Conservation (phyloP, 2,329 filamentous ascomycete species). For the Cercospora zeae-maydis region DNA sequence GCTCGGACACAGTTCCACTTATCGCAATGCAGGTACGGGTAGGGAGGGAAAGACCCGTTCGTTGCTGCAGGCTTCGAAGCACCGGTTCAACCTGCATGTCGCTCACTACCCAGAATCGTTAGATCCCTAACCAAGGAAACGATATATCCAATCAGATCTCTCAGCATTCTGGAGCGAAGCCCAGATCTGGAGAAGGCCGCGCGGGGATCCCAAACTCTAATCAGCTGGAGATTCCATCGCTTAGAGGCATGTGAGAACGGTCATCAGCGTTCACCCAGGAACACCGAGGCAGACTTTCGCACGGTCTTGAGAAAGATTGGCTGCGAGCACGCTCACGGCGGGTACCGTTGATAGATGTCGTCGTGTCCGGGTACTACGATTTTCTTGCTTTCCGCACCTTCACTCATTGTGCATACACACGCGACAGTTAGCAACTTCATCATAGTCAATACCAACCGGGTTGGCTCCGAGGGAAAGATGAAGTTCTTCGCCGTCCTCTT, state of each 20-base stretch:
- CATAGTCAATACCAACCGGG: background rate
- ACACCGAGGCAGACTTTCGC: constrained; percentile 4
- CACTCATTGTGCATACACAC: constrained; percentile 7
- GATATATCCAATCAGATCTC: background rate
- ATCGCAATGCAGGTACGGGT: constrained; percentile 5
- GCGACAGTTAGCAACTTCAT: background rate
- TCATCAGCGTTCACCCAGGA: background rate
- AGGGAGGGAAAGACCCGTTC: background rate
- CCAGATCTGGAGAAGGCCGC: constrained; percentile 2
- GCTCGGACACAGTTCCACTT: background rate
- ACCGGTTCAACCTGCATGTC: background rate
- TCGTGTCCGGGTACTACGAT: constrained; percentile 4
- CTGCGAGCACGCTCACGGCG: constrained; percentile 9
- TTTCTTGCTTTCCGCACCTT: constrained; percentile 1
- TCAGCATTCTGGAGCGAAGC: background rate
- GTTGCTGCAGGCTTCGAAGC: background rate
- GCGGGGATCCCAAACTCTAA: constrained; percentile 4
- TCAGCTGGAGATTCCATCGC: background rate
- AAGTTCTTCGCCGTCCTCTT: constrained; percentile 15
- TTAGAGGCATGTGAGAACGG: constrained; percentile 1
- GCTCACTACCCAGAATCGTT: background rate
- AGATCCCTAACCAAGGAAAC: background rate
- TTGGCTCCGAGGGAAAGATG: constrained; percentile 10
- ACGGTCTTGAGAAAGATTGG: background rate
- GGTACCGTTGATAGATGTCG: constrained; percentile 7